Percentiles rank a stretch among this genome's conserved stretches.
phyloP scores from a whole-genome alignment of 2,329 filamentous ascomycete species.

The Coniella vitis region DNA sequence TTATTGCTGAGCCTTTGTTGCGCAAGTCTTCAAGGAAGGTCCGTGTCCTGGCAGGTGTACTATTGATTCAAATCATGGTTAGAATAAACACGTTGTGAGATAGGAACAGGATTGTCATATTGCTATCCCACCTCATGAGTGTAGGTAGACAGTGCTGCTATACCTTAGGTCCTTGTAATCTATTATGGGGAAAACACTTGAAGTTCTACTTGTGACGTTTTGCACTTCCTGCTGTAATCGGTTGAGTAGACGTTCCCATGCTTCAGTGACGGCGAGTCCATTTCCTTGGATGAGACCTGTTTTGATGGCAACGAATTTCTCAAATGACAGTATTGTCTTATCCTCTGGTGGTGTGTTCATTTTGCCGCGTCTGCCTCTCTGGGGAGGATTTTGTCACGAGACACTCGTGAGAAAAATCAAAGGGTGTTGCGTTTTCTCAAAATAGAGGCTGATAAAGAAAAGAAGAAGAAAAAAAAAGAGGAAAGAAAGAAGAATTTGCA shows the following conservation, averaged over 20 bases:
- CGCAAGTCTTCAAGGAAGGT: constrained; percentile 24
- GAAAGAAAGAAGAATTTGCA: background rate
- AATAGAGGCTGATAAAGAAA: too few species aligned
- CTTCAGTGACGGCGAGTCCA: constrained; percentile 29
- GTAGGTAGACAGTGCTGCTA: background rate
- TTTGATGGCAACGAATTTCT: constrained; percentile 36
- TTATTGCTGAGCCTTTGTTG: constrained; percentile 26
- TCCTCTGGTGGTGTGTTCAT: constrained; percentile 11
- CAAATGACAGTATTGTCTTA: constrained; percentile 27
- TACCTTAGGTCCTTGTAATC: constrained; percentile 31
- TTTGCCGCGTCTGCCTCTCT: constrained; percentile 1
- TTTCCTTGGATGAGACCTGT: constrained; percentile 30
- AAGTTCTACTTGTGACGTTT: constrained; percentile 26
- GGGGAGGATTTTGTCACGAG: background rate
- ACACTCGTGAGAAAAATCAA: too few species aligned
- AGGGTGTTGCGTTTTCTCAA: background rate
- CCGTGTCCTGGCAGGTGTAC: constrained; percentile 1
- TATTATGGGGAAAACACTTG: constrained; percentile 35
- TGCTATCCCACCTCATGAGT: background rate
- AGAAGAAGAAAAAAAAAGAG: too few species aligned
- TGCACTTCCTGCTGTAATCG: constrained; percentile 32
- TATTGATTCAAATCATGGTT: background rate
- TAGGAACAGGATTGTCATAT: background rate
- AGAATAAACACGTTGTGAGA: background rate
- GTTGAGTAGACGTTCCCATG: constrained; percentile 34